Percentiles rank a stretch among this genome's conserved stretches.
Evolutionary conservation across 2,329 filamentous ascomycete species (phyloP).

Genomic region (Stagonosporopsis tanaceti): DNA sequence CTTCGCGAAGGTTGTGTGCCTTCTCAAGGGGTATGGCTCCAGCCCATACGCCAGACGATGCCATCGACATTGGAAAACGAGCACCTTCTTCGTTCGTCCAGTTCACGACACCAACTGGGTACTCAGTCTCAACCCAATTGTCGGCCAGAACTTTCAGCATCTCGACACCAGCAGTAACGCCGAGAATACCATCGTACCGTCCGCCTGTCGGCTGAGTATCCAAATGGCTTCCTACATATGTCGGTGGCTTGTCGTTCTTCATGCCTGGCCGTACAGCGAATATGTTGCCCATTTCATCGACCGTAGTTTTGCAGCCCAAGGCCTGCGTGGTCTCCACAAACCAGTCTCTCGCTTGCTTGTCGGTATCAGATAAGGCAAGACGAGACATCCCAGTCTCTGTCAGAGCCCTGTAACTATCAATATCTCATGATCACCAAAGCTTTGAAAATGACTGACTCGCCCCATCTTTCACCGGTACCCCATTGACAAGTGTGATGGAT

Average conservation of each 20-base stretch:
- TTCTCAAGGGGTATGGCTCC: slow-evolving; percentile 68
- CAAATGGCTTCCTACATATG: slow-evolving; percentile 73
- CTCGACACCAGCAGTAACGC: slow-evolving; percentile 76
- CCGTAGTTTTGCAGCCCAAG: slow-evolving; percentile 71
- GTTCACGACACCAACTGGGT: slow-evolving; percentile 77
- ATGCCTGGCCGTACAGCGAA: slow-evolving; percentile 75
- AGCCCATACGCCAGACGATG: slow-evolving; percentile 79
- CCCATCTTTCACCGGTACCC: slow-evolving; percentile 72
- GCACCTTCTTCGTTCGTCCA: slow-evolving; percentile 88
- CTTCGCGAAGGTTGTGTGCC: slow-evolving; percentile 68
- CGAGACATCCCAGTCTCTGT: slow-evolving; percentile 81
- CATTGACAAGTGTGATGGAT: slow-evolving; percentile 73
- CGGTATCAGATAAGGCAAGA: slow-evolving; percentile 73
- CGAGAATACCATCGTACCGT: slow-evolving; percentile 79
- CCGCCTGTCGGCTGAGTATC: slow-evolving; percentile 67
- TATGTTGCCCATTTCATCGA: slow-evolving; percentile 82
- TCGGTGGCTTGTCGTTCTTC: slow-evolving; percentile 64
- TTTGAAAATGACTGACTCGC: slow-evolving; percentile 57
- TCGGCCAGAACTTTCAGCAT: slow-evolving; percentile 74
- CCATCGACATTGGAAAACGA: slow-evolving; percentile 78
- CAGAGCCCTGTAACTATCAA: slow-evolving; percentile 47
- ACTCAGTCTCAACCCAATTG: slow-evolving; percentile 71
- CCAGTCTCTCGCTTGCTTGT: slow-evolving; percentile 78
- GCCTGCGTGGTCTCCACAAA: slow-evolving; percentile 70
- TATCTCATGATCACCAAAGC: background rate